Evolutionary conservation across 331 rosid genomes (phyloP).

Genomic region (Phaseolus coccineus): DNA sequence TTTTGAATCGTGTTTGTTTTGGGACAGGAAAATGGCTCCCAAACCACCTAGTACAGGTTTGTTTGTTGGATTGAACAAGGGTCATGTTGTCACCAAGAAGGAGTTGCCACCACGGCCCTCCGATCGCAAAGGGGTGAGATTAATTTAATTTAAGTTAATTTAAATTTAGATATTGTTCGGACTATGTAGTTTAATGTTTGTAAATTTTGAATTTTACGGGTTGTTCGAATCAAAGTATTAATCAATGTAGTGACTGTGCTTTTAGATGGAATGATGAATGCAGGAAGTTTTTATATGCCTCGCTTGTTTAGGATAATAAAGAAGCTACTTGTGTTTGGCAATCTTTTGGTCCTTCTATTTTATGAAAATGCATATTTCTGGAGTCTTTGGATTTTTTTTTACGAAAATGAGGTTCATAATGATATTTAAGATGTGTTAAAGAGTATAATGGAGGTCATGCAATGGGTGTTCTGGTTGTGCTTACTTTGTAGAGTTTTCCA

Average conservation of each 20-base stretch:
- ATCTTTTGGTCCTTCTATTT: not conserved
- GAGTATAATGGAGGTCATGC: not conserved
- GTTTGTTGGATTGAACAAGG: conserved; percentile 79
- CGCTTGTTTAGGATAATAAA: not conserved
- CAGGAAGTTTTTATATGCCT: too few relatives aligned
- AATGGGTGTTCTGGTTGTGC: too few relatives aligned
- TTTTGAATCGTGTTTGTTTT: conserved; percentile 1
- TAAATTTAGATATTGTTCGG: not conserved
- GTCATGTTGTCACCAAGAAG: conserved; percentile 79
- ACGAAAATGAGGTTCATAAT: not conserved
- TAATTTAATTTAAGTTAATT: not conserved
- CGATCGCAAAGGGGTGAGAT: conserved; percentile 79
- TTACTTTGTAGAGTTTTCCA: too few relatives aligned
- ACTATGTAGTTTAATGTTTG: not conserved
- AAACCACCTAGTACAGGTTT: conserved; percentile 77
- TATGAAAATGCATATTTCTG: not conserved
- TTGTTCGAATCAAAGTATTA: not conserved
- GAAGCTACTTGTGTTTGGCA: not conserved
- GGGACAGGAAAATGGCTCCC: conserved; percentile 79
- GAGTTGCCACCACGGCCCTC: conserved; percentile 79
- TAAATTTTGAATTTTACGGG: not conserved
- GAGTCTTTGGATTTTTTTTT: too few relatives aligned
- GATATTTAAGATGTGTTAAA: not conserved
- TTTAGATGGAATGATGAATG: not conserved
- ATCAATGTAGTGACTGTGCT: too few relatives aligned